These are phyloP conservation scores for Jacaranda copaia DNA, from an alignment of 257 asterid genomes.

Conservation along the genomic window DNA sequence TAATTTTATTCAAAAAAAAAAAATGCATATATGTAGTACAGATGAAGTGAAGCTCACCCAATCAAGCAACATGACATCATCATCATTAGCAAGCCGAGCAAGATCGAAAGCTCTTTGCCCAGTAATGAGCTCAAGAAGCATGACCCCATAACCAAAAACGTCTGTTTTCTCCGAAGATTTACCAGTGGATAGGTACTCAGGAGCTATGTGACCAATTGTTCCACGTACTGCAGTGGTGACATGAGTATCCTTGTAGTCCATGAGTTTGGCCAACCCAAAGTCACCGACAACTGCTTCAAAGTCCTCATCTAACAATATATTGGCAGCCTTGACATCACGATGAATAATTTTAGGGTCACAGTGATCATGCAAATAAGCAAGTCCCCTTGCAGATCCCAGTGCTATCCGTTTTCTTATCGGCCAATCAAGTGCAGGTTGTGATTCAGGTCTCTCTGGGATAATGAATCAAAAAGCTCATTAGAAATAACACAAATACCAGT, in stretches of 20 bases:
- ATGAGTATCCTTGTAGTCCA: slow-evolving; percentile 97
- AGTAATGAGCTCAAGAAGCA: slow-evolving; percentile 96
- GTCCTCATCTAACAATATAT: slow-evolving; percentile 84
- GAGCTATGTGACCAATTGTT: slow-evolving; percentile 86
- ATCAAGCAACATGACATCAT: slow-evolving; percentile 90
- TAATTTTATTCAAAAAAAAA: no score
- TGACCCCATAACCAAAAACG: slow-evolving; percentile 91
- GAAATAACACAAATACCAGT: slow-evolving; percentile 10
- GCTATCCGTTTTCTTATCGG: slow-evolving; percentile 73
- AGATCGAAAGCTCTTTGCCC: slow-evolving; percentile 94
- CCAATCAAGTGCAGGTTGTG: slow-evolving; percentile 85
- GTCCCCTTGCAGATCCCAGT: slow-evolving; percentile 90
- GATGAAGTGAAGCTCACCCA: slow-evolving; percentile 65
- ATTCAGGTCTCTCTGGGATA: slow-evolving; percentile 70
- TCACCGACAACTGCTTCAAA: slow-evolving; percentile 98
- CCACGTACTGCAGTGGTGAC: slow-evolving; percentile 93
- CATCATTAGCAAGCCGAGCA: slow-evolving; percentile 92
- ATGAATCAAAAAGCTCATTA: slow-evolving; percentile 15
- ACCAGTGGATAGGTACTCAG: slow-evolving; percentile 85
- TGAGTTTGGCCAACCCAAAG: slow-evolving; percentile 91
- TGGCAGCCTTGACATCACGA: slow-evolving; percentile 91
- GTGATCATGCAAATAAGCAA: slow-evolving; percentile 91
- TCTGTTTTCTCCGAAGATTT: slow-evolving; percentile 93
- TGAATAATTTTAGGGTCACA: slow-evolving; percentile 93
- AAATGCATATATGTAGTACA: no score